Conservation (phyloP, 2,329 filamentous ascomycete genomes). For the Orbilia quercus region DNA sequence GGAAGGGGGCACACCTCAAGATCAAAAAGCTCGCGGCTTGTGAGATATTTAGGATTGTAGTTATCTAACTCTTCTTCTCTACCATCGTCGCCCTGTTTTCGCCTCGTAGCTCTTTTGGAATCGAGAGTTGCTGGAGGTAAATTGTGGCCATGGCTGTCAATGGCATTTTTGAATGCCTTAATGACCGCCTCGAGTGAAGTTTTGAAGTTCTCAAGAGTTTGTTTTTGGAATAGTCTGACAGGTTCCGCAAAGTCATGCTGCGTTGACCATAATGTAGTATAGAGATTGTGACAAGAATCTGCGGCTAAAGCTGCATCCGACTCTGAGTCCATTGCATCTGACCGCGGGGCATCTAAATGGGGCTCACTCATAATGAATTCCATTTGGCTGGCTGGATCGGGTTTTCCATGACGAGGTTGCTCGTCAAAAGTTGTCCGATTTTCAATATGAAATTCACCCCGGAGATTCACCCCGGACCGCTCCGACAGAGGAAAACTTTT, state of each 20-base stretch:
- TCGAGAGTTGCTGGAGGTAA: constrained; percentile 18
- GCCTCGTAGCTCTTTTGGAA: constrained; percentile 25
- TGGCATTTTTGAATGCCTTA: constrained; percentile 47
- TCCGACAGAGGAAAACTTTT: constrained; percentile 97
- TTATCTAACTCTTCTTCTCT: constrained; percentile 71
- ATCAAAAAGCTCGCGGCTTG: constrained; percentile 95
- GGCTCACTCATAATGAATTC: constrained; percentile 71
- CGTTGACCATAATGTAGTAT: constrained; percentile 92
- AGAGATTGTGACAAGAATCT: constrained; percentile 72
- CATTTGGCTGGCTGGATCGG: constrained; percentile 67
- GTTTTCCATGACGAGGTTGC: constrained; percentile 63
- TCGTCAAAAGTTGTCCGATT: constrained; percentile 87
- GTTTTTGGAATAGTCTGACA: constrained; percentile 78
- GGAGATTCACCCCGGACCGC: constrained; percentile 94
- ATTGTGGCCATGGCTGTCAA: constrained; percentile 48
- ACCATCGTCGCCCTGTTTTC: constrained; percentile 63
- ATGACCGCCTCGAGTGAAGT: constrained; percentile 67
- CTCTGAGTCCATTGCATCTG: constrained; percentile 61
- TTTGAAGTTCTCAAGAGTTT: constrained; percentile 75
- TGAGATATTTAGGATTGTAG: constrained; percentile 98
- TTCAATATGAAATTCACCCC: constrained; percentile 94
- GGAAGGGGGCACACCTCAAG: constrained; percentile 74
- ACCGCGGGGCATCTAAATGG: constrained; percentile 58
- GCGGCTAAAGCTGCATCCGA: constrained; percentile 61
- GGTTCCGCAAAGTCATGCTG: constrained; percentile 94